These are phyloP conservation scores for Aspergillus cristatus DNA, from an alignment of 495 filamentous ascomycete genomes.

Conservation along the genomic window DNA sequence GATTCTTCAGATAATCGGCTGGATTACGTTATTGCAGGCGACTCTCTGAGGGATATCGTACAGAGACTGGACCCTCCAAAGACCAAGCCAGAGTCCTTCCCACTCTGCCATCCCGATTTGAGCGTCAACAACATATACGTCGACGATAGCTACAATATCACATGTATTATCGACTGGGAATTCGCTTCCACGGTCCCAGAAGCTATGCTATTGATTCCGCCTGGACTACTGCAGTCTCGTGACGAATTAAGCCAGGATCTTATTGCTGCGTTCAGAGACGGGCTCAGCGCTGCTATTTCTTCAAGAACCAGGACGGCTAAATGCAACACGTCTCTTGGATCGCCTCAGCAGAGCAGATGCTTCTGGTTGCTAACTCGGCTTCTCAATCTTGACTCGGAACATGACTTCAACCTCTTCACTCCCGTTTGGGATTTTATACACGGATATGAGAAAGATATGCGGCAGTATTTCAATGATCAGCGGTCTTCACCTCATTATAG, in stretches of 20 bases:
- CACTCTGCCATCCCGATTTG: conserved; percentile 10
- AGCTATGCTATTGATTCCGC: conserved; percentile 14
- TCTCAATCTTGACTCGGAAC: too few relatives aligned
- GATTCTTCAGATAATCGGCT: conserved; percentile 18
- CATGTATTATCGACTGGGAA: conserved; percentile 28
- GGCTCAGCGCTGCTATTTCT: too few relatives aligned
- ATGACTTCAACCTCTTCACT: too few relatives aligned
- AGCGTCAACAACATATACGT: conserved; percentile 28
- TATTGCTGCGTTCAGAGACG: too few relatives aligned
- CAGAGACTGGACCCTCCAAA: conserved; percentile 4
- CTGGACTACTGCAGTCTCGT: conserved; percentile 18
- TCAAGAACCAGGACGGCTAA: too few relatives aligned
- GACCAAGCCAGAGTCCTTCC: conserved; percentile 9
- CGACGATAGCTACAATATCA: conserved; percentile 27
- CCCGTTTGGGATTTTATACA: too few relatives aligned
- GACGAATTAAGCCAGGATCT: conserved; percentile 11
- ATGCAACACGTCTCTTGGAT: too few relatives aligned
- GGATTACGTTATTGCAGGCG: conserved; percentile 22
- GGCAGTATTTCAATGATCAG: too few relatives aligned
- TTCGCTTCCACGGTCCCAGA: conserved; percentile 18
- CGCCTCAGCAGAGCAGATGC: too few relatives aligned
- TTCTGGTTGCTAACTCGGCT: too few relatives aligned
- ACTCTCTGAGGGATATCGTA: conserved; percentile 19
- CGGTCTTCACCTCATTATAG: too few relatives aligned
- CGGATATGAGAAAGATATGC: too few relatives aligned